Percentiles rank a stretch among this genome's conserved stretches.
Evolutionary conservation across 768 basidiomycete species (phyloP).

Genomic region (Omphalotus guepiniiformis): DNA sequence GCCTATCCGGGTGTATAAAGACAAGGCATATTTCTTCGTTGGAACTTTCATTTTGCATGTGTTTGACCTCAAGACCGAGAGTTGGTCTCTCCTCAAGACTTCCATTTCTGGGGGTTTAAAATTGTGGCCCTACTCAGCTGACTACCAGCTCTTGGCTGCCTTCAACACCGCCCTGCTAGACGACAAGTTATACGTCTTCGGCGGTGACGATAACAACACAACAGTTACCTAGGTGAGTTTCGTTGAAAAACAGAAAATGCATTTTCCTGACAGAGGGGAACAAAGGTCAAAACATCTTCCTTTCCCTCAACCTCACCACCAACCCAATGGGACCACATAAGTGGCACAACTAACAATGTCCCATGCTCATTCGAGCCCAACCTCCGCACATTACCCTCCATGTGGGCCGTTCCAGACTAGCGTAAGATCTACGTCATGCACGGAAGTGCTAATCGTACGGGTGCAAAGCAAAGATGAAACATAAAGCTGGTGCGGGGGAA

Average conservation of each 20-base stretch:
- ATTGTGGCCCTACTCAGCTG: background rate
- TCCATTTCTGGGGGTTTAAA: background rate
- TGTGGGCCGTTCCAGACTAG: slow-evolving; percentile 16
- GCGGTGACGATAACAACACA: background rate
- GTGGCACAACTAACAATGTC: slow-evolving; percentile 6
- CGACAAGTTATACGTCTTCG: background rate
- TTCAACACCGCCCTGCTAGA: background rate
- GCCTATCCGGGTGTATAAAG: slow-evolving; percentile 10
- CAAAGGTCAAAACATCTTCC: slow-evolving; percentile 20
- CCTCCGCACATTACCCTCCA: slow-evolving; percentile 15
- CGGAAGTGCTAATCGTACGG: slow-evolving; percentile 17
- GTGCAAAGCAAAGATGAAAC: slow-evolving; percentile 7
- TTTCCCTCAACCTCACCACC: slow-evolving; percentile 19
- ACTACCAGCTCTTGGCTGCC: background rate
- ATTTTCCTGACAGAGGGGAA: background rate
- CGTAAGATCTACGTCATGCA: background rate
- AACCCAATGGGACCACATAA: slow-evolving; percentile 16
- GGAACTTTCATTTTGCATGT: slow-evolving; percentile 14
- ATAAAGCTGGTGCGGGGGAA: background rate
- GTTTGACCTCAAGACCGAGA: slow-evolving; percentile 20
- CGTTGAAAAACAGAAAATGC: background rate
- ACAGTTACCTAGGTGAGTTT: no score
- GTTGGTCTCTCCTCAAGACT: slow-evolving; percentile 17
- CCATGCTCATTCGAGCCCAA: slow-evolving; percentile 14
- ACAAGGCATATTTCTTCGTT: slow-evolving; percentile 20